Evolutionary conservation across 1,284 basidiomycete species (phyloP).

Genomic region (Ceratobasidium sp.): DNA sequence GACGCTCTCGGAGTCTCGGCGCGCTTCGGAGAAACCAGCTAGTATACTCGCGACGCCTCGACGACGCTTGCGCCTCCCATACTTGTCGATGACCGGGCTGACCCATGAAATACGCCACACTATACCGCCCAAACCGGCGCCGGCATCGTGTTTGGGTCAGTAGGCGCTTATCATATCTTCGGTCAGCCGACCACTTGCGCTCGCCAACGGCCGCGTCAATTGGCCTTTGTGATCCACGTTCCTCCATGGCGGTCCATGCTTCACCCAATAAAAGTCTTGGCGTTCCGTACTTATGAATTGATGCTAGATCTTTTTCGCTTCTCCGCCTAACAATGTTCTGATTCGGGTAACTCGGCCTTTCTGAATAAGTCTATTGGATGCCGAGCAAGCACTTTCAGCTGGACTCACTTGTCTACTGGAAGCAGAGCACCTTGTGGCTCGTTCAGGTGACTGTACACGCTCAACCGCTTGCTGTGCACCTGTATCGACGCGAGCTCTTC

Average conservation of each 20-base stretch:
- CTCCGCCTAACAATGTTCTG: not conserved
- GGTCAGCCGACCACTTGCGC: not conserved
- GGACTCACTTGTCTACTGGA: not conserved
- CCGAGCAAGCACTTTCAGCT: not conserved
- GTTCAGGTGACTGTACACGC: not conserved
- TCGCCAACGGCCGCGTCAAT: not conserved
- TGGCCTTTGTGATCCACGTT: not conserved
- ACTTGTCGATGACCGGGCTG: too few species aligned
- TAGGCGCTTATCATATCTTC: not conserved
- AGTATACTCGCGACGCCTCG: too few species aligned
- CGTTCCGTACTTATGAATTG: not conserved
- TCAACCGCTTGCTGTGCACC: not conserved
- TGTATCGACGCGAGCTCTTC: not conserved
- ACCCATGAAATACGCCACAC: too few species aligned
- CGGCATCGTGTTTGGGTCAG: too few species aligned
- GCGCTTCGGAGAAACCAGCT: too few species aligned
- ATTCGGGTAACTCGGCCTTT: slow-evolving; percentile 26
- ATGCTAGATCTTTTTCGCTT: not conserved
- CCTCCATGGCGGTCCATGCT: not conserved
- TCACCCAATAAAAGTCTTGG: not conserved
- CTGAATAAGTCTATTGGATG: not conserved
- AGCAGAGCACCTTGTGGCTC: slow-evolving; percentile 19
- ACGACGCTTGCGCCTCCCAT: too few species aligned
- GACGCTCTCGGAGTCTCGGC: too few species aligned
- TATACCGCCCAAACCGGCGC: too few species aligned